Evolutionary conservation across 2,329 filamentous ascomycete genomes (phyloP).

Genomic region (Fusarium clavum): DNA sequence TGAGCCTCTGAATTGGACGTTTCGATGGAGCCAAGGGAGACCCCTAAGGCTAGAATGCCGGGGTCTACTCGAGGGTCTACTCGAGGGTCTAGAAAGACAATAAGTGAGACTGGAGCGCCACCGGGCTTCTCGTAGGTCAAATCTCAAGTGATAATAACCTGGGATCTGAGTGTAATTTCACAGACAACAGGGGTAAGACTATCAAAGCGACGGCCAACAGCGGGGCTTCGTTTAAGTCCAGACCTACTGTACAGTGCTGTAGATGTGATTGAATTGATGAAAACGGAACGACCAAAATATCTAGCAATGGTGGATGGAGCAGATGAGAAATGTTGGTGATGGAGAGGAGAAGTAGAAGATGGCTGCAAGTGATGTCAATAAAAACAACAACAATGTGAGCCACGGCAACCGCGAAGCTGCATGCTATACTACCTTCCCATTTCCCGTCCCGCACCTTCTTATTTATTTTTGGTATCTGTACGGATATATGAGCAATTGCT

Average conservation of each 20-base stretch:
- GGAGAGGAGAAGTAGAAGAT: conserved; percentile 9
- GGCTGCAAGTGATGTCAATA: conserved; percentile 15
- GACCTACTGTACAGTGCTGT: conserved; percentile 8
- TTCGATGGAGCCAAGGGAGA: conserved; percentile 23
- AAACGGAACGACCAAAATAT: conserved; percentile 30
- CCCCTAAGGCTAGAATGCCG: conserved; percentile 25
- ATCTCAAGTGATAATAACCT: conserved; percentile 32
- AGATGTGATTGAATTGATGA: conserved; percentile 30
- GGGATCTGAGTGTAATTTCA: conserved; percentile 44
- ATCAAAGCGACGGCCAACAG: conserved; percentile 39
- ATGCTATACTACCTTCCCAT: conserved; percentile 6
- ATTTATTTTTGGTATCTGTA: not conserved
- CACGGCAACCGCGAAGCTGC: conserved; percentile 33
- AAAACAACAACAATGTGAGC: conserved; percentile 36
- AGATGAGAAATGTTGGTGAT: conserved; percentile 21
- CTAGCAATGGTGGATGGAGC: conserved; percentile 25
- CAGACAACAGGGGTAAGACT: conserved; percentile 39
- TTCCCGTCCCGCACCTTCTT: not conserved
- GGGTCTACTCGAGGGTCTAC: conserved; percentile 23
- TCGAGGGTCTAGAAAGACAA: conserved; percentile 32
- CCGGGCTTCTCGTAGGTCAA: conserved; percentile 27
- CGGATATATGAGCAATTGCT: not conserved
- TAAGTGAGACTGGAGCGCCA: conserved; percentile 38
- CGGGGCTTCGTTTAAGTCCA: conserved; percentile 34
- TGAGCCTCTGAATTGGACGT: conserved; percentile 12